Base-by-base conservation (phyloP, 495 filamentous ascomycete genomes). In the Hypoxylon intermedium region DNA sequence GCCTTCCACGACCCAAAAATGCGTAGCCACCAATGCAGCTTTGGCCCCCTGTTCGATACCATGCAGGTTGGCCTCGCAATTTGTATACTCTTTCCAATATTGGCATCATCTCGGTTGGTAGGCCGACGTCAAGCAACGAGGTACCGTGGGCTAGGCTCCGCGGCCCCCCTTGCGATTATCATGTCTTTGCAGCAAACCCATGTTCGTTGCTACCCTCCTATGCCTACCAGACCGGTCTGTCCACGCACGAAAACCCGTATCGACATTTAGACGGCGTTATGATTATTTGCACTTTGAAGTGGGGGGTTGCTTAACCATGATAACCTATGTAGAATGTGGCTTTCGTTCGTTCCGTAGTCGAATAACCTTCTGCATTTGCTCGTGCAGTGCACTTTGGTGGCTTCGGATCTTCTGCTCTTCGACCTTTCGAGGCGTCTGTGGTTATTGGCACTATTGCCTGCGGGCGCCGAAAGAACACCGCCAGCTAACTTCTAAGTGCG, bases 181-280 rank as follows among this genome's bases (percentile, higher is more conserved):
- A 41, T 11, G 2, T 43, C 48, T 48, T 53, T 48, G 49, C 36
- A 59, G 44, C 37, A 51, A 51, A 13, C 53, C 48, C 61, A 38
- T 54, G 44, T 55, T 23, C 16, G 46, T 28, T 59, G 49, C 44
- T 50, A 65, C 61, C 55, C 50, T 59, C 54, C 48, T 40, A 59
- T 16, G 12, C 31, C 36, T 50, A 20, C 24, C 53, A 58, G 37
- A n/a, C 60, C 40, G 16, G 48, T 38, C 13, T 31, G 37, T 46
- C 20, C 37, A 47, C 45, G 36, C 61, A 55, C 40, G 21, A 40
- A 44, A 54, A 15, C 54, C 54, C 54, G 61, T 64, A 64, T 64
- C 19, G 42, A 34, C 55, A 40, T 5, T 37, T 11, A 43, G 52
- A 58, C 42, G 53, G 47, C 33, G 59, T 49, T 63, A 36, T 36